phyloP scores from a whole-genome alignment of 129 eudicot species.

The Helianthus tuberosus region DNA sequence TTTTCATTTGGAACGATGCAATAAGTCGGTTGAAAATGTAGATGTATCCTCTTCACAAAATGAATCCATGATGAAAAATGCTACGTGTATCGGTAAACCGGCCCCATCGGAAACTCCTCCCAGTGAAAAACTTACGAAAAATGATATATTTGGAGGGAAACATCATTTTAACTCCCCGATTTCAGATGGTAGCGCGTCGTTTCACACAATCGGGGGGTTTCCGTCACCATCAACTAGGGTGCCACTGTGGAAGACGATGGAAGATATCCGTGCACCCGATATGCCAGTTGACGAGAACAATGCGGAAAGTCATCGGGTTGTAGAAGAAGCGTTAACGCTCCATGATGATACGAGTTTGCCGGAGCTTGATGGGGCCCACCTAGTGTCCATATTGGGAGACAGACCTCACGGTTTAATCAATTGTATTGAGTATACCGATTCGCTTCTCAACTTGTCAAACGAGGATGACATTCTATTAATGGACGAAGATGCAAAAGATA shows the following conservation, averaged over 20 bases:
- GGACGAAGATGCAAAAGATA: slow-evolving; percentile 61
- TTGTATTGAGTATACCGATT: slow-evolving; percentile 3
- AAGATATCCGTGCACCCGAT: slow-evolving; percentile 59
- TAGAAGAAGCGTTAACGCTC: slow-evolving; percentile 32
- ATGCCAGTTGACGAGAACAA: slow-evolving; percentile 49
- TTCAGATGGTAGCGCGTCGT: slow-evolving; percentile 65
- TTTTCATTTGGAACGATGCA: slow-evolving; percentile 37
- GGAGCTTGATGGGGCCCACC: background rate
- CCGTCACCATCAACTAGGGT: slow-evolving; percentile 59
- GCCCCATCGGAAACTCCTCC: slow-evolving; percentile 35
- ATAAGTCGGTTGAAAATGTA: slow-evolving; percentile 42
- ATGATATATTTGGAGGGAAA: slow-evolving; percentile 48
- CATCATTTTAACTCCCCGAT: slow-evolving; percentile 59
- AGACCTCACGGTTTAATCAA: background rate
- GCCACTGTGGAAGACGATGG: slow-evolving; percentile 67
- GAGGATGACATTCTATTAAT: slow-evolving; percentile 67
- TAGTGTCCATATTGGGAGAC: slow-evolving; percentile 6
- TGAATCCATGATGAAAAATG: slow-evolving; percentile 34
- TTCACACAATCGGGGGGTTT: slow-evolving; percentile 53
- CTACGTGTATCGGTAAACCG: slow-evolving; percentile 20
- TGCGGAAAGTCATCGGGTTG: slow-evolving; percentile 41
- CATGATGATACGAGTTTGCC: background rate
- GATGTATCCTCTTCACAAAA: slow-evolving; percentile 41
- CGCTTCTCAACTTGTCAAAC: slow-evolving; percentile 34
- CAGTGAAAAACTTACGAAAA: slow-evolving; percentile 31